Percentiles rank a stretch among this genome's conserved stretches.
phyloP scores from a whole-genome alignment of 129 eudicot species.

The Ambrosia artemisiifolia region DNA sequence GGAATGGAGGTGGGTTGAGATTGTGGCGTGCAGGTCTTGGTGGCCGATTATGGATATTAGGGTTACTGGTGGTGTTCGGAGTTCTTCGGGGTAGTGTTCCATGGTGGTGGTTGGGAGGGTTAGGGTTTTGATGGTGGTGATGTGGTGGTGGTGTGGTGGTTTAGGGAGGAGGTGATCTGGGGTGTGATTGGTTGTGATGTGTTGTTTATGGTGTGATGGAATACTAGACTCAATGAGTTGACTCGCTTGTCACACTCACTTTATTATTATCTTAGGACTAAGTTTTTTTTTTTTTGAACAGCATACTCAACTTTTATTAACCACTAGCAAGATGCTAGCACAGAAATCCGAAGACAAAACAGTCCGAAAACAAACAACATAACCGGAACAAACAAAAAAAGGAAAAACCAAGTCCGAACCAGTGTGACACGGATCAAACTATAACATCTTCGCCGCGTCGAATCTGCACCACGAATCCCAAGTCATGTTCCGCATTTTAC shows the following conservation, averaged over 20 bases:
- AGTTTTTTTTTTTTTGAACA: neutral
- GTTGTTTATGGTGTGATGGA: conserved; percentile 3
- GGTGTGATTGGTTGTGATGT: conserved; percentile 1
- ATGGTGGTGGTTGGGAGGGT: conserved; percentile 24
- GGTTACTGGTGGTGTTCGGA: conserved; percentile 93
- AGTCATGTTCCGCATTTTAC: no score
- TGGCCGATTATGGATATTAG: conserved; percentile 61
- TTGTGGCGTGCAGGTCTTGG: conserved; percentile 65
- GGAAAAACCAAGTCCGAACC: no score
- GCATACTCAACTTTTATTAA: no score
- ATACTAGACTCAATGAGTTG: conserved; percentile 19
- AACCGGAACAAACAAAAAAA: no score
- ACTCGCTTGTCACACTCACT: conserved; percentile 7
- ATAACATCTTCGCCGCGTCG: no score
- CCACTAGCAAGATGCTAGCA: no score
- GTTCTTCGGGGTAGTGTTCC: conserved; percentile 92
- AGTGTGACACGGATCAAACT: no score
- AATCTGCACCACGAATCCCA: no score
- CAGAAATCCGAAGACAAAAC: no score
- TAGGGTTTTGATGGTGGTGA: conserved; percentile 13
- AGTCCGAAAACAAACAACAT: no score
- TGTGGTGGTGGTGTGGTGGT: conserved; percentile 19
- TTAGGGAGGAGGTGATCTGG: conserved; percentile 11
- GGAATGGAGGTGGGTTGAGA: conserved; percentile 86
- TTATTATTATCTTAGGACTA: neutral